Conservation (phyloP, 768 basidiomycete genomes). For the Tephrocybe sp. region DNA sequence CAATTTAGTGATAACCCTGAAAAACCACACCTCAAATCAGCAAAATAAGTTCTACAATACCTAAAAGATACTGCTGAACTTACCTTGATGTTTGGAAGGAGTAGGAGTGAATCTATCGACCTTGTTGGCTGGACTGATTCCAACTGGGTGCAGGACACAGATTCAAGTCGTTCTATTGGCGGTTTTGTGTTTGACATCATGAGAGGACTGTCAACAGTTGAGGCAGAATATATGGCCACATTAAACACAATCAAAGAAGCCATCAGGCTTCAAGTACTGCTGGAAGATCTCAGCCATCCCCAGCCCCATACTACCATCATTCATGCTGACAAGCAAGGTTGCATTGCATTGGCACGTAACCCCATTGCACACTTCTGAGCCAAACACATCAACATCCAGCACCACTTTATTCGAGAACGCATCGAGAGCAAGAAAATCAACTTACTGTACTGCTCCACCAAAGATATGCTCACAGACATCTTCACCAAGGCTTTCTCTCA, state of each 20-base stretch:
- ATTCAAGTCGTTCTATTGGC: not conserved
- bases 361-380: not conserved
- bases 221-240: not conserved
- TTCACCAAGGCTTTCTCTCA: too few species aligned
- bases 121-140: conserved; percentile 2
- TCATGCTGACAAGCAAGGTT: conserved; percentile 9
- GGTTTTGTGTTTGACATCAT: not conserved
- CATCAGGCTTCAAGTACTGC: conserved; percentile 2
- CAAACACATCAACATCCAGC: conserved; percentile 4
- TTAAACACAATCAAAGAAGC: conserved; percentile 7
- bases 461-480: not conserved
- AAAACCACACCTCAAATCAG: not conserved
- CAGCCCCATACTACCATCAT: conserved; percentile 1
- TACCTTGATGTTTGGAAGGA: not conserved
- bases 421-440: not conserved
- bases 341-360: not conserved
- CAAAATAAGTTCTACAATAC: not conserved
- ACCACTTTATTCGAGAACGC: not conserved
- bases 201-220: not conserved
- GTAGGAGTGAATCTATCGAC: not conserved
- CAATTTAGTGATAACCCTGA: not conserved
- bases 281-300: conserved; percentile 3
- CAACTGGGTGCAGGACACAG: not conserved
- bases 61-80: not conserved
- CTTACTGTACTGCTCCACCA: not conserved